phyloP scores from a whole-genome alignment of 495 filamentous ascomycete species.

The Tetracladium marchalianum region DNA sequence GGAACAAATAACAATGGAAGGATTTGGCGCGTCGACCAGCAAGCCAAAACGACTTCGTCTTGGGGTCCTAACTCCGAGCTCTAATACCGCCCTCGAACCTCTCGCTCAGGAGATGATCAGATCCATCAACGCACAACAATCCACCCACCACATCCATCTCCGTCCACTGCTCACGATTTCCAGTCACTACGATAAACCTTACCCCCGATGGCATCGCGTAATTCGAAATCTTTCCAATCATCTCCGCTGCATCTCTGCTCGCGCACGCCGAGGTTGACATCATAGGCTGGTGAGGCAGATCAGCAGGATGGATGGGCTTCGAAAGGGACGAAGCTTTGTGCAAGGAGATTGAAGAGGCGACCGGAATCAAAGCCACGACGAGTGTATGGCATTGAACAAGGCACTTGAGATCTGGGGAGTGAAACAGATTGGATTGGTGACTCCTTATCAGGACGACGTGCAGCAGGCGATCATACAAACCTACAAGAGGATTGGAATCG shows the following conservation, averaged over 20 bases:
- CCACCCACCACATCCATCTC: conserved; percentile 9
- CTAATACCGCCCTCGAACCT: conserved; percentile 24
- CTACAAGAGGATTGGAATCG: conserved; percentile 17
- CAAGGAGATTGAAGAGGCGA: conserved; percentile 15
- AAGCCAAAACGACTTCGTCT: conserved; percentile 4
- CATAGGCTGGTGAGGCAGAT: conserved; percentile 22
- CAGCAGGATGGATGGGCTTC: conserved; percentile 22
- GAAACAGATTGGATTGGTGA: conserved; percentile 19
- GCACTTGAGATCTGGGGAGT: conserved; percentile 13
- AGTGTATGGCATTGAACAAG: conserved; percentile 21
- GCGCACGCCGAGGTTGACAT: conserved; percentile 16
- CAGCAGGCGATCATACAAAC: conserved; percentile 18
- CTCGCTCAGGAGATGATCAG: conserved; percentile 33
- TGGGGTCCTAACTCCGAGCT: conserved; percentile 15
- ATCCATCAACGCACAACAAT: conserved; percentile 1
- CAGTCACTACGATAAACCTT: conserved; percentile 15
- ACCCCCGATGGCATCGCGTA: conserved; percentile 7
- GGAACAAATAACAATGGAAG: too few species aligned
- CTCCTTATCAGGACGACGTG: conserved; percentile 21
- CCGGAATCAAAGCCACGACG: conserved; percentile 18
- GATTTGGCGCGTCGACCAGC: too few species aligned
- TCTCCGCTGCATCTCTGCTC: conserved; percentile 12
- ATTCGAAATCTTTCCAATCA: conserved; percentile 12
- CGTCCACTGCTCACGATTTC: conserved; percentile 16
- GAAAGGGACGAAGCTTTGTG: conserved; percentile 17